Base-by-base conservation (phyloP, 2,329 filamentous ascomycete genomes). In the Calonectria ilicicola region DNA sequence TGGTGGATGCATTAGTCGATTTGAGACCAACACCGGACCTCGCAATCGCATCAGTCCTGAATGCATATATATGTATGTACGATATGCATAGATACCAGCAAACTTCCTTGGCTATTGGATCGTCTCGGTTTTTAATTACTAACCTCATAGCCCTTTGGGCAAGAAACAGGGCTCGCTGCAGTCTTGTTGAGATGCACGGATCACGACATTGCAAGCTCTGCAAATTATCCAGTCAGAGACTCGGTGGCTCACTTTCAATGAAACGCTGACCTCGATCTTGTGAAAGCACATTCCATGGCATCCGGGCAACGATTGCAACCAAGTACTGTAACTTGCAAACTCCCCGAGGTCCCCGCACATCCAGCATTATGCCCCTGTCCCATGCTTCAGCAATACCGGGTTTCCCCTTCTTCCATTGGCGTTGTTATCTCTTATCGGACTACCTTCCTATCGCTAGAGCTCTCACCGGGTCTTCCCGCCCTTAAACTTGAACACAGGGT, bases 261-360 rank as follows among this genome's bases (percentile, higher is more conserved):
- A 32, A 38, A 68, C 66, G 44, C 66, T 68, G 66, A 35, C 56
- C 58, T 60, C 12, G 35, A 26, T 63, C 29, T 53, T 21, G 35
- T 46, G 49, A 58, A 47, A 21, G 44, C 44, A 15, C 38, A 44
- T 60, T 60, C 15, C 40, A 47, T 14, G 40, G 40, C 35, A 60
- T 40, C 53, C n/a, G 32, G 32, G 17, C 12, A 7, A 40, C 32
- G 4, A 27, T 26, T 49, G 29, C 12, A 46, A 21, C 12, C 38
- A 32, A 26, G 73, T 71, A 40, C 58, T 9, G 63, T 7, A 19
- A 42, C 46, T 26, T 62, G 51, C n/a, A 47, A 42, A n/a, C 23
- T 67, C 46, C 70, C 65, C 65, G 65, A 71, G 58, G 47, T 51
- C 70, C 49, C 64, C 58, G 60, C 40, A 60, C 64, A 49, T 44